These are phyloP conservation scores for Lenwebbia sp. DNA, from an alignment of 345 rosid species.

Conservation along the genomic window DNA sequence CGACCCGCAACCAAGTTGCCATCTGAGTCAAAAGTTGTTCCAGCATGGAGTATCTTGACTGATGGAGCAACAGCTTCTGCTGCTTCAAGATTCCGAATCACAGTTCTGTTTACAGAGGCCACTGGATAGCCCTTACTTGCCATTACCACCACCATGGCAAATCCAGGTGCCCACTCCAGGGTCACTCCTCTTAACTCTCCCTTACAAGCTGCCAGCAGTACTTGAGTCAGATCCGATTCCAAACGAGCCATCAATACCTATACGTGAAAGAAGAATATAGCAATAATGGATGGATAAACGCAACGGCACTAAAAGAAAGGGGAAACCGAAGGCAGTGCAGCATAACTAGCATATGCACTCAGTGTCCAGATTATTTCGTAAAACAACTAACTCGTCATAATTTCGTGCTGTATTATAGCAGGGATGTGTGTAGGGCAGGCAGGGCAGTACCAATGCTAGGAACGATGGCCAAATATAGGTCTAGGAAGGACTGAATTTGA, in stretches of 20 bases:
- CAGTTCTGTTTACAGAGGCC: conserved; percentile 54
- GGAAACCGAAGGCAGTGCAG: not conserved
- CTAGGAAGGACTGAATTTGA: not conserved
- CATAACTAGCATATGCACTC: not conserved
- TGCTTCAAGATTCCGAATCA: conserved; percentile 64
- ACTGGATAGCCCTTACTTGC: conserved; percentile 92
- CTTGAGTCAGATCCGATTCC: conserved; percentile 74
- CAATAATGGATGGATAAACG: not conserved
- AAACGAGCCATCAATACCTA: conserved; percentile 77
- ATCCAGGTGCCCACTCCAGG: conserved; percentile 72
- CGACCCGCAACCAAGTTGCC: conserved; percentile 65
- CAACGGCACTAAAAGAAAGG: not conserved
- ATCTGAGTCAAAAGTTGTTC: conserved; percentile 50
- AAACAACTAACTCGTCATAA: not conserved
- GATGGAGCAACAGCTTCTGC: conserved; percentile 52
- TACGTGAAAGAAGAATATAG: not conserved
- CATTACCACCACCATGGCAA: conserved; percentile 95
- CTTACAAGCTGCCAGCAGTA: conserved; percentile 73
- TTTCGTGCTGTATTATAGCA: not conserved
- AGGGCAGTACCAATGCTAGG: not conserved
- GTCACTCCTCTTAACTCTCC: conserved; percentile 54
- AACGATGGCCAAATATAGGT: not conserved
- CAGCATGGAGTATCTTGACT: conserved; percentile 71
- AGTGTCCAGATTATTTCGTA: not conserved
- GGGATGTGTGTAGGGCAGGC: not conserved